phyloP scores from a whole-genome alignment of 225 moss, liverwort and hornwort genomes.

The Polytrichum commune region DNA sequence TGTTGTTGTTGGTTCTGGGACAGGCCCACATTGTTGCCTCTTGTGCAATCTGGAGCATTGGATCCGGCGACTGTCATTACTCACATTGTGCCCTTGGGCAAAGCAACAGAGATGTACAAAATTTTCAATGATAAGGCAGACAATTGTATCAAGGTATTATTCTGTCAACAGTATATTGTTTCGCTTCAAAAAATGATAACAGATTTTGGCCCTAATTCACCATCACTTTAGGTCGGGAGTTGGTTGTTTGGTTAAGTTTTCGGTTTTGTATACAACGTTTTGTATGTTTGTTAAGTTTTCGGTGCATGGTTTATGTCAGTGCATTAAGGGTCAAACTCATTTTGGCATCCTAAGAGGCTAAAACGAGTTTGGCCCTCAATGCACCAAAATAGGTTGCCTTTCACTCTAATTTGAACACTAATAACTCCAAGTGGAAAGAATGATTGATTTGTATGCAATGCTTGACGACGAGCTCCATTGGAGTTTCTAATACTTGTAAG shows the following conservation, averaged over 20 bases:
- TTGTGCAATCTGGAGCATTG: constrained; percentile 50
- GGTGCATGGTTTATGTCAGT: neutral
- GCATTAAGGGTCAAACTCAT: too few species aligned
- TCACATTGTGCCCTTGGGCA: constrained; percentile 46
- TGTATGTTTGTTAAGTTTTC: too few species aligned
- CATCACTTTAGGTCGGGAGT: too few species aligned
- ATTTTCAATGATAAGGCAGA: constrained; percentile 67
- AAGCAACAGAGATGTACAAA: constrained; percentile 59
- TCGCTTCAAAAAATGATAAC: too few species aligned
- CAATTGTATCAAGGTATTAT: constrained; percentile 61
- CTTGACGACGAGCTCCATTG: neutral
- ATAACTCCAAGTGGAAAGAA: too few species aligned
- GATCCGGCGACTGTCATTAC: constrained; percentile 67
- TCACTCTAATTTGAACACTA: too few species aligned
- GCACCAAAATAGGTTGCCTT: too few species aligned
- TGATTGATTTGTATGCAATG: too few species aligned
- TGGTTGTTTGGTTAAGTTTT: neutral
- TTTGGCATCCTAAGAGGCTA: too few species aligned
- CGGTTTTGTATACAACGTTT: too few species aligned
- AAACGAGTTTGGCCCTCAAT: too few species aligned
- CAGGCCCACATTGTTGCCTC: constrained; percentile 54
- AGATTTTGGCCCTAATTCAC: too few species aligned
- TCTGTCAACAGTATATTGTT: neutral
- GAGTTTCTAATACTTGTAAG: neutral
- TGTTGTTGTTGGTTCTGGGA: neutral